Evolutionary conservation across 345 rosid species (phyloP).

Genomic region (Eutrema yunnanense): DNA sequence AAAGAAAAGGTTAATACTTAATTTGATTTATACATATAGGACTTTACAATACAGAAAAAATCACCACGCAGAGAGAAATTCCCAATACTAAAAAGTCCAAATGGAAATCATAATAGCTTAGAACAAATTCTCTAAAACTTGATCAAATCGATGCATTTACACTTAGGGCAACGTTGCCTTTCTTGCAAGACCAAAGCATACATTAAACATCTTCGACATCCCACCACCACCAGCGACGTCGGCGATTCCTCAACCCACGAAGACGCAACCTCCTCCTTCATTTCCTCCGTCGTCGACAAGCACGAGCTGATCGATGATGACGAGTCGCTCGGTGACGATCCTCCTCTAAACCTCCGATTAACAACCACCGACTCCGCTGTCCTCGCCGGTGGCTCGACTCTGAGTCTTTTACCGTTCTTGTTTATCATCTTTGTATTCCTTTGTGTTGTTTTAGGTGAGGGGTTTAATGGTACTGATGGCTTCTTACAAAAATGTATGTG

Average conservation of each 20-base stretch:
- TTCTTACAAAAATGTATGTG: not conserved
- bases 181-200: constrained; percentile 3
- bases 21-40: not conserved
- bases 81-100: not conserved
- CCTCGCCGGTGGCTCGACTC: not conserved
- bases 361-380: not conserved
- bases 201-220: constrained; percentile 14
- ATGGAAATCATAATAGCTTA: not conserved
- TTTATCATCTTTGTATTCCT: constrained; percentile 12
- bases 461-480: not conserved
- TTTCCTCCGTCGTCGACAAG: constrained; percentile 17
- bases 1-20: not conserved
- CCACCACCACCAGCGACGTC: not conserved
- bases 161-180: constrained; percentile 14
- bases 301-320: constrained; percentile 16
- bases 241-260: constrained; percentile 12
- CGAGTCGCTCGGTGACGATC: not conserved
- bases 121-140: not conserved
- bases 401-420: constrained; percentile 11
- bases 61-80: not conserved
- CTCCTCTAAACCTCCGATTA: not conserved
- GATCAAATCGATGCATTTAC: not conserved
- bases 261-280: constrained; percentile 27
- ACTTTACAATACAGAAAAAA: not conserved
- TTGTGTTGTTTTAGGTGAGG: constrained; percentile 12